Evolutionary conservation across 129 eudicot genomes (phyloP).

Genomic region (Pseudognaphalium luteoalbum): DNA sequence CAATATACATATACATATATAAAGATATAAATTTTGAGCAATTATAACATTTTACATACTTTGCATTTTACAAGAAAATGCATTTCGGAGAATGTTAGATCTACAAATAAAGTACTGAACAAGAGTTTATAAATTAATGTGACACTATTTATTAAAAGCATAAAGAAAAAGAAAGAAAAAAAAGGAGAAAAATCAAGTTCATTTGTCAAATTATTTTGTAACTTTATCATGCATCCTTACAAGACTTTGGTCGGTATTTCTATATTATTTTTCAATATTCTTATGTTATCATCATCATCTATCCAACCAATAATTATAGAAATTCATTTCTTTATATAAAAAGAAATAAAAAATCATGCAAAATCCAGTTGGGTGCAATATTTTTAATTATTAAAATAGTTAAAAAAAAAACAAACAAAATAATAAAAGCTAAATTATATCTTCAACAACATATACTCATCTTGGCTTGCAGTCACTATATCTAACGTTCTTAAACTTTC

Average conservation of each 20-base stretch:
- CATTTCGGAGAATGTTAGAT: too few species aligned
- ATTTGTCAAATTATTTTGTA: too few species aligned
- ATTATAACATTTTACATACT: too few species aligned
- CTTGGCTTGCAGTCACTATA: constrained; percentile 19
- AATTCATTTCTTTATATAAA: background rate
- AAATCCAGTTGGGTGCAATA: background rate
- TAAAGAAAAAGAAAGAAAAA: too few species aligned
- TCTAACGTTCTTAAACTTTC: constrained; percentile 24
- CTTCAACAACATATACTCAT: constrained; percentile 21
- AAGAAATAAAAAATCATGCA: background rate
- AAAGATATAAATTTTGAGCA: too few species aligned
- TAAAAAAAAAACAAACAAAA: background rate
- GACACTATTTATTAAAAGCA: too few species aligned
- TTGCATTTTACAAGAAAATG: too few species aligned
- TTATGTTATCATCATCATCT: background rate
- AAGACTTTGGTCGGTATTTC: constrained; percentile 36
- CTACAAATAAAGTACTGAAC: too few species aligned
- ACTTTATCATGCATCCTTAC: too few species aligned
- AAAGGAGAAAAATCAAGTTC: too few species aligned
- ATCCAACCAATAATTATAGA: constrained; percentile 5
- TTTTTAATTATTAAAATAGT: background rate
- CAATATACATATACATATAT: too few species aligned
- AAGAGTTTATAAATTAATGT: too few species aligned
- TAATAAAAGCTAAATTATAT: constrained; percentile 12
- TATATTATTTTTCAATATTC: background rate